Percentiles rank a stretch among this genome's conserved stretches.
Evolutionary conservation across 306 rosid species (phyloP).

Genomic region (Pyrus bretschneideri): DNA sequence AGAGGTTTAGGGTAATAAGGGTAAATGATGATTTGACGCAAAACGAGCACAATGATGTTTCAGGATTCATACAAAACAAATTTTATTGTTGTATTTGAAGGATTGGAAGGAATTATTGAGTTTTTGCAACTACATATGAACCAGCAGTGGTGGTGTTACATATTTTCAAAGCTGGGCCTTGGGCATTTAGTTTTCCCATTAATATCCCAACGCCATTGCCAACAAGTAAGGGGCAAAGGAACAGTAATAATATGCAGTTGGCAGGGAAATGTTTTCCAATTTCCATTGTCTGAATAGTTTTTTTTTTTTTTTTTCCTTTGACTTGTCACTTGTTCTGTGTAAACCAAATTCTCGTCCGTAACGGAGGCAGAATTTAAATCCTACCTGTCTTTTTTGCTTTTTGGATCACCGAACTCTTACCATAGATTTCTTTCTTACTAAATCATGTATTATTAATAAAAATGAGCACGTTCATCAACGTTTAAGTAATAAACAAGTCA

Average conservation of each 20-base stretch:
- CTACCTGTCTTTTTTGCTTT: not conserved
- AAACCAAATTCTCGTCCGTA: not conserved
- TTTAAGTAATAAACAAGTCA: no score
- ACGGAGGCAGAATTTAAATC: not conserved
- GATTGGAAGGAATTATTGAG: no score
- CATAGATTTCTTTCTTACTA: no score
- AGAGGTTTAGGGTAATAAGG: no score
- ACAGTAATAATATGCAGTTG: not conserved
- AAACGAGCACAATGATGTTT: no score
- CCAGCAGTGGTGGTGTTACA: not conserved
- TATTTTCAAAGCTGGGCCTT: not conserved
- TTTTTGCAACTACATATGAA: not conserved
- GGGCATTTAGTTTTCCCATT: not conserved
- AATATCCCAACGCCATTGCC: not conserved
- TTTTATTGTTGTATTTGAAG: not conserved
- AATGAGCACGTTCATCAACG: rapidly evolving
- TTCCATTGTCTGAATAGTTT: not conserved
- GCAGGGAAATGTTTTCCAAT: not conserved
- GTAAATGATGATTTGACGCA: no score
- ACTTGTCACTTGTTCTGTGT: no score
- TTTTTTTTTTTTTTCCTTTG: no score
- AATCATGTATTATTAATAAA: rapidly evolving
- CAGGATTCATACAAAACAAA: no score
- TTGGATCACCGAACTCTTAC: no score
- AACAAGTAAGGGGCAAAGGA: not conserved